phyloP scores from a whole-genome alignment of 106 monocot species.

The Dactylorhiza incarnata region DNA sequence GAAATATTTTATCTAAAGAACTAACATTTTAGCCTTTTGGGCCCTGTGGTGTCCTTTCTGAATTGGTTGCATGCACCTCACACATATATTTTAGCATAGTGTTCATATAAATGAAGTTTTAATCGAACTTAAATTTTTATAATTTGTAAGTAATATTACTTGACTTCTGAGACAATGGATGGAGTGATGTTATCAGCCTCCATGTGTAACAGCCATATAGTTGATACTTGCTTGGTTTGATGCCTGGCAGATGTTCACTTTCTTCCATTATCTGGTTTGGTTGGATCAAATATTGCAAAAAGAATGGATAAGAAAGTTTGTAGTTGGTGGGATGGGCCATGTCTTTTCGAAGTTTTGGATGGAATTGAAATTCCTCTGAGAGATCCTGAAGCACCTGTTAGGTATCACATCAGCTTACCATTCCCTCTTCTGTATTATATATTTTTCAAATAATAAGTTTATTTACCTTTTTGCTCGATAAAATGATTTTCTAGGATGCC shows the following conservation, averaged over 20 bases:
- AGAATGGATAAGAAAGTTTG: constrained; percentile 65
- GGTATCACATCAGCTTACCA: constrained; percentile 22
- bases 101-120: no score
- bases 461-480: neutral
- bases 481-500: constrained; percentile 59
- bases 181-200: no score
- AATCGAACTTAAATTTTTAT: no score
- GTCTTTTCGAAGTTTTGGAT: constrained; percentile 90
- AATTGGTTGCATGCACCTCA: no score
- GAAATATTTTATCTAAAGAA: no score
- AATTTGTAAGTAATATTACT: no score
- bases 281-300: constrained; percentile 67
- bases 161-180: no score
- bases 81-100: no score
- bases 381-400: constrained; percentile 76
- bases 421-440: neutral
- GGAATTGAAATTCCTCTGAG: constrained; percentile 74
- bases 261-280: constrained; percentile 89
- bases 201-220: neutral
- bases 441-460: neutral
- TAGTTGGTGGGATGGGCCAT: constrained; percentile 83
- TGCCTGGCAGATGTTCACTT: constrained; percentile 78
- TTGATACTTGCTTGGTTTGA: neutral
- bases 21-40: no score
- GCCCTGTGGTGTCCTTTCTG: no score